Evolutionary conservation across 108 stramenopile genomes (phyloP), one percentile per base, ranked within the genome.

Genomic region (Cyclostephanos tholiformis): DNA sequence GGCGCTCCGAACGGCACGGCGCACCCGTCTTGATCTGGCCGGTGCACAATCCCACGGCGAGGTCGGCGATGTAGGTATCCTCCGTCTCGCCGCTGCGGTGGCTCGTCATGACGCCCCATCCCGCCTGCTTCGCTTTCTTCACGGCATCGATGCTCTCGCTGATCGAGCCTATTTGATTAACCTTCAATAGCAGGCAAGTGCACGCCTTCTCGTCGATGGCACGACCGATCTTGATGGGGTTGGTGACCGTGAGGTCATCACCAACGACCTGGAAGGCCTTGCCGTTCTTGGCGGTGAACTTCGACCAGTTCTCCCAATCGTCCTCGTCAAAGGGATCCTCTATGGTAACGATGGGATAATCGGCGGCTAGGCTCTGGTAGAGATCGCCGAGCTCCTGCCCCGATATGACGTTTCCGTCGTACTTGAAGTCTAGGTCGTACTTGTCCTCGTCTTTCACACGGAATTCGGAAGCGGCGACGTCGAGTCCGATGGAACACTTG

Each of bases 21-120:
- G 99, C 99, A 20, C 99, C 99, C 43, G 99, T 98, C 95, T 99
- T 99, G 93, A 99, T 98, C 87, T 99, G 97, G 26, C 98, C 98
- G 11, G 99, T 96, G 84, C 97, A 97, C 20, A 99, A 89, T 39
- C 98, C 99, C 56, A 99, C 99, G 30, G 99, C 97, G 55, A 98
- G 71, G 80, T 98, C 98, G 46, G 98, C 98, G 85, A 98, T 98
- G 92, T 96, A 97, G 60, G 94, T 92, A 76, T 98, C 98, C 85
- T 97, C 98, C 9, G 98, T 98, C 83, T 98, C 98, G 39, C 98
- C 96, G 65, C 94, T 96, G 48, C 99, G 88, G 85, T 99, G 99
- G 62, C 91, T 93, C 26, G 97, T 97, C 98, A 99, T 98, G 78
- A 99, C 85, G 38, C 99, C 99, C 99, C 99, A 99, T 72, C 98